phyloP scores from a whole-genome alignment of 2,329 filamentous ascomycete species.

The Diaporthe citrichinensis region DNA sequence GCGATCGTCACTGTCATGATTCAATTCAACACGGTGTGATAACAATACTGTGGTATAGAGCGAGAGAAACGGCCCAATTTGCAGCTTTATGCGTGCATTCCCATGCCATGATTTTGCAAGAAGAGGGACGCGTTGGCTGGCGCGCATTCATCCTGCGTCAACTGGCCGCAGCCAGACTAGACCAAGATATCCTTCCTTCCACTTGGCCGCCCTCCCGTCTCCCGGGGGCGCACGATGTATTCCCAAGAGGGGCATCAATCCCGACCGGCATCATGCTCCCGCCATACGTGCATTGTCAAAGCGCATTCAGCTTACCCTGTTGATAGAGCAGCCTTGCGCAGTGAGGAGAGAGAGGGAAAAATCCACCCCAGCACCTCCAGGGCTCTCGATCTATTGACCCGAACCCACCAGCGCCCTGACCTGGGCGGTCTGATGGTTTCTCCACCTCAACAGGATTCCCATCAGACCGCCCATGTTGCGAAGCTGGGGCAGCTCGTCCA shows the following conservation, averaged over 20 bases:
- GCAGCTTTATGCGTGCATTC: not conserved
- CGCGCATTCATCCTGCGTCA: not conserved
- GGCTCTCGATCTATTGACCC: slow-evolving; percentile 8
- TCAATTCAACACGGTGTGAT: slow-evolving; percentile 27
- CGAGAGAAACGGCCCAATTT: not conserved
- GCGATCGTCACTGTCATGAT: slow-evolving; percentile 29
- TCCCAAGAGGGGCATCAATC: slow-evolving; percentile 18
- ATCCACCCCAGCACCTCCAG: not conserved
- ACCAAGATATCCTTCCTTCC: slow-evolving; percentile 1
- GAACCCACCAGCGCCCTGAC: slow-evolving; percentile 16
- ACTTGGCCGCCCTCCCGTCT: slow-evolving; percentile 8
- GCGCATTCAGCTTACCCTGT: slow-evolving; percentile 3
- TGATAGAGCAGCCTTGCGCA: not conserved
- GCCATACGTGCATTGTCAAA: slow-evolving; percentile 13
- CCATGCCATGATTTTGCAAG: not conserved
- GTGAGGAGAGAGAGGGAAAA: too few relatives aligned
- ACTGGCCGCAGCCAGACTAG: not conserved
- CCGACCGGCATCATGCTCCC: slow-evolving; percentile 25
- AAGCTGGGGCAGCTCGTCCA: not conserved
- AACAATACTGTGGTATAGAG: slow-evolving; percentile 18
- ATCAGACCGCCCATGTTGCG: not conserved
- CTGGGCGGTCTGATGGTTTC: slow-evolving; percentile 8
- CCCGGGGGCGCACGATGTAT: slow-evolving; percentile 1
- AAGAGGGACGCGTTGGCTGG: slow-evolving; percentile 6
- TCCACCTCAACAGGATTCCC: not conserved